Conservation (phyloP, 116 monocot genomes). For the Phalaenopsis hybrid region DNA sequence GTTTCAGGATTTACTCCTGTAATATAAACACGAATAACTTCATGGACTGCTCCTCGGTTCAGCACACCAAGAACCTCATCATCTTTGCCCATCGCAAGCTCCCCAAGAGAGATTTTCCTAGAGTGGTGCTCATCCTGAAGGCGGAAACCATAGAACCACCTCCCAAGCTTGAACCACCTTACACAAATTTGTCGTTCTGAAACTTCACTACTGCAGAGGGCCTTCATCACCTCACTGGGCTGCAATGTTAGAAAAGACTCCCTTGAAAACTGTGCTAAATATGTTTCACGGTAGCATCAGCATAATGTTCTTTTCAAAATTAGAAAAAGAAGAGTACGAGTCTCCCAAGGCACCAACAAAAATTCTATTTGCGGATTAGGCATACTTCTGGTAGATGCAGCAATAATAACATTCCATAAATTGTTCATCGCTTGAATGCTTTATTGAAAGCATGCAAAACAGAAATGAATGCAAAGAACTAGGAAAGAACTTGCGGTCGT, state of each 20-base stretch:
- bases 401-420: neutral
- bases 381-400: neutral
- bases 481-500: neutral
- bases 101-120: constrained; percentile 44
- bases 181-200: constrained; percentile 51
- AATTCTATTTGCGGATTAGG: neutral
- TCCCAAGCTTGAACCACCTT: constrained; percentile 61
- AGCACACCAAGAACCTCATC: constrained; percentile 41
- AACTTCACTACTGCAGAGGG: constrained; percentile 40
- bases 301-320: neutral
- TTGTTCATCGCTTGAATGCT: neutral
- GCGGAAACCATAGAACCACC: constrained; percentile 86
- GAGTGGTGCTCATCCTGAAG: constrained; percentile 51
- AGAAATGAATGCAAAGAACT: neutral
- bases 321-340: neutral
- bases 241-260: constrained; percentile 15
- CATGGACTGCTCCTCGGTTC: constrained; percentile 46
- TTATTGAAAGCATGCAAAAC: neutral
- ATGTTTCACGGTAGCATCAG: neutral
- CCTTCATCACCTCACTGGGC: constrained; percentile 42
- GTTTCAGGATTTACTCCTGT: neutral
- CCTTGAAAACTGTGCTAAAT: neutral
- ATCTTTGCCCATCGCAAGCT: constrained; percentile 37
- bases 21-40: constrained; percentile 68
- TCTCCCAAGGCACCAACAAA: neutral